Conservation (phyloP, 148 eudicot genomes). For the Oxyria digyna region DNA sequence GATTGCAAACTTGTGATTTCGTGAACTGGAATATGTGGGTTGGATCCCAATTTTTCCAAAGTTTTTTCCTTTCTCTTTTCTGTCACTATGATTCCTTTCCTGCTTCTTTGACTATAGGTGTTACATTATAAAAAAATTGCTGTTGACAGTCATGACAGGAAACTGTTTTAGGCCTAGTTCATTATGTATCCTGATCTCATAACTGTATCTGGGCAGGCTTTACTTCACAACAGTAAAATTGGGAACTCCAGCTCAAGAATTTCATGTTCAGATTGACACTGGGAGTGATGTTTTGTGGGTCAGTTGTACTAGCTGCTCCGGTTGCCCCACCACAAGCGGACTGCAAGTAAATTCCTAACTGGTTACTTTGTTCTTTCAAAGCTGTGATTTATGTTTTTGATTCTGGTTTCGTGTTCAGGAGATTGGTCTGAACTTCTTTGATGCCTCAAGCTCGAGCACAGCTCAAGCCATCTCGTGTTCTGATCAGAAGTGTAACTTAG, state of each 20-base stretch:
- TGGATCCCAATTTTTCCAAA: neutral
- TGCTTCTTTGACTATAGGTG: no score
- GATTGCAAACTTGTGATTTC: neutral
- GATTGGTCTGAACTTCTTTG: conserved; percentile 54
- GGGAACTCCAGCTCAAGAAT: conserved; percentile 73
- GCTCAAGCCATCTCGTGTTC: conserved; percentile 55
- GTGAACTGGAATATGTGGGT: neutral
- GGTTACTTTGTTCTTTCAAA: neutral
- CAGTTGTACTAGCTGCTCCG: conserved; percentile 62
- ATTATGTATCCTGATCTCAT: neutral
- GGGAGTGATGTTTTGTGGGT: conserved; percentile 98
- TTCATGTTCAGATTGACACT: conserved; percentile 87
- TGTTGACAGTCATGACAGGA: no score
- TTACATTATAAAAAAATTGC: no score
- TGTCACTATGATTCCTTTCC: neutral
- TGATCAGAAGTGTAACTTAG: conserved; percentile 55
- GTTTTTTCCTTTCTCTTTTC: neutral
- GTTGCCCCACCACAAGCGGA: conserved; percentile 86
- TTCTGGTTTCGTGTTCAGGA: conserved; percentile 19
- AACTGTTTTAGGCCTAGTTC: no score
- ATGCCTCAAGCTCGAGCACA: conserved; percentile 62
- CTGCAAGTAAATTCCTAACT: conserved; percentile 45
- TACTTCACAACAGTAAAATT: conserved; percentile 71
- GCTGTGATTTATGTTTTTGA: neutral
- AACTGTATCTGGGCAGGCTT: conserved; percentile 31